A percentile compares a stretch with the other conserved stretches of the same genome.
Evolutionary conservation across 495 filamentous ascomycete species (phyloP).

Genomic region (Trypethelium eluteriae): DNA sequence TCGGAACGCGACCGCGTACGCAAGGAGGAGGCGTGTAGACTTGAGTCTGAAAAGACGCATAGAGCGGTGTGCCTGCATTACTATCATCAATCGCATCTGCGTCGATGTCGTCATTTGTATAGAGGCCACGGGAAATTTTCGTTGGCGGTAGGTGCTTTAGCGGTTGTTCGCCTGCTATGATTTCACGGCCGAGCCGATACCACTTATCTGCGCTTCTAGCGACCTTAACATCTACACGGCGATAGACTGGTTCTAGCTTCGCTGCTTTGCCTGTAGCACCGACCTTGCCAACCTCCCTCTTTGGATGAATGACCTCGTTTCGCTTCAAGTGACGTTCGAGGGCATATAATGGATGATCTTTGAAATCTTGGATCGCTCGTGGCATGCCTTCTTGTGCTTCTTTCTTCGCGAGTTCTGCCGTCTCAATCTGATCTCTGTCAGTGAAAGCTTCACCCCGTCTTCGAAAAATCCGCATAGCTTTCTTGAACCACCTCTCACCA

Average conservation of each 20-base stretch:
- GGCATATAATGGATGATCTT: constrained; percentile 83
- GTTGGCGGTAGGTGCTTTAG: constrained; percentile 57
- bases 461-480: constrained; percentile 52
- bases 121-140: constrained; percentile 18
- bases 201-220: constrained; percentile 73
- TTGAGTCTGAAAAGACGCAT: constrained; percentile 67
- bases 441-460: constrained; percentile 32
- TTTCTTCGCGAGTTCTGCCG: constrained; percentile 60
- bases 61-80: constrained; percentile 49
- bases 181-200: constrained; percentile 75
- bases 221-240: constrained; percentile 67
- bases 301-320: constrained; percentile 71
- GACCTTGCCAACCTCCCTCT: constrained; percentile 66
- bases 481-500: constrained; percentile 68
- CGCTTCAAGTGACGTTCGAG: constrained; percentile 79
- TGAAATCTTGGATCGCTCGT: constrained; percentile 81
- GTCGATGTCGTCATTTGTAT: constrained; percentile 13
- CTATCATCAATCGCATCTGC: constrained; percentile 26
- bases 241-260: constrained; percentile 63
- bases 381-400: constrained; percentile 81
- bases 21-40: constrained; percentile 70
- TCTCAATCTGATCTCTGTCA: constrained; percentile 75
- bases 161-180: constrained; percentile 66
- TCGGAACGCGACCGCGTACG: constrained; percentile 64
- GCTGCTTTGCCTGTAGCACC: constrained; percentile 52